Evolutionary conservation across 2,329 filamentous ascomycete species (phyloP).

Genomic region (Nemania sp.): DNA sequence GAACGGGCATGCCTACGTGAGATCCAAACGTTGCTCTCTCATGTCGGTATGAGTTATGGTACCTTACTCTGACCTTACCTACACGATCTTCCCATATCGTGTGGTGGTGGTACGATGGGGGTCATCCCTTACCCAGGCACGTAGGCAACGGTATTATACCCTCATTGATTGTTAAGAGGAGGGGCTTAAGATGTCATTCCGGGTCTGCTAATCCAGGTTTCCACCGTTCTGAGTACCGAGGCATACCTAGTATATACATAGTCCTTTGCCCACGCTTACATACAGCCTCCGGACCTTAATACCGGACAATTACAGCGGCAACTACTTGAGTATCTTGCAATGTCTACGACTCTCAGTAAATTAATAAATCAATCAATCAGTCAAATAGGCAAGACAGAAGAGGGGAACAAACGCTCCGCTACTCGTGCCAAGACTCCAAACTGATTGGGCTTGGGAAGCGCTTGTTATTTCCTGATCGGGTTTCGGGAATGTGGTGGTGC

Average conservation of each 20-base stretch:
- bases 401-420: constrained; percentile 30
- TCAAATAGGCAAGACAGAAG: constrained; percentile 2
- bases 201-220: neutral
- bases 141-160: constrained; percentile 3
- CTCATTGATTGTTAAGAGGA: neutral
- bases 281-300: neutral
- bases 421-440: constrained; percentile 12
- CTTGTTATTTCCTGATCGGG: constrained; percentile 34
- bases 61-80: too few relatives aligned
- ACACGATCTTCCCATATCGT: constrained; percentile 30
- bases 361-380: neutral
- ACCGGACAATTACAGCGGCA: neutral
- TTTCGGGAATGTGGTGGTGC: constrained; percentile 20
- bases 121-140: constrained; percentile 15
- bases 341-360: neutral
- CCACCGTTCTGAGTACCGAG: neutral
- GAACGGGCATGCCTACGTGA: neutral
- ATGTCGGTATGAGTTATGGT: neutral
- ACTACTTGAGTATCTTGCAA: neutral
- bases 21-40: constrained; percentile 13
- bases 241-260: neutral
- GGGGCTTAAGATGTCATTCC: neutral
- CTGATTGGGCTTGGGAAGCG: constrained; percentile 9
- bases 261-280: neutral
- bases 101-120: constrained; percentile 33